These are phyloP conservation scores for Chaetoceros tenuissimus DNA, from an alignment of 108 stramenopile species.

Conservation along the genomic window DNA sequence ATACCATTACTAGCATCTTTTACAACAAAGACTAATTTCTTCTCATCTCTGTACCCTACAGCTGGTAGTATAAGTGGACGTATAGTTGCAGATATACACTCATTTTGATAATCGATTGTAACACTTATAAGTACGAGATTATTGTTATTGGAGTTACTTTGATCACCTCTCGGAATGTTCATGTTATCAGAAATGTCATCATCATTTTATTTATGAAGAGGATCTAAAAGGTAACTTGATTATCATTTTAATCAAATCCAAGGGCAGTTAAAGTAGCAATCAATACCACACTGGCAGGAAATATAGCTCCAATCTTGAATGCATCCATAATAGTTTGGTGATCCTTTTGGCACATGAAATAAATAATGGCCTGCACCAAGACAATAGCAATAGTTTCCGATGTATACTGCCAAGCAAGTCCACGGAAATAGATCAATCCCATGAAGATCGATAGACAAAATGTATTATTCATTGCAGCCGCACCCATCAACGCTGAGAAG, in stretches of 20 bases:
- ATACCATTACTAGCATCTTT: too few relatives aligned
- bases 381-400: conserved; percentile 94
- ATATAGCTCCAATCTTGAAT: conserved; percentile 53
- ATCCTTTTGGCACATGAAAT: conserved; percentile 29
- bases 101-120: too few relatives aligned
- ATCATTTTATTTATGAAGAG: too few relatives aligned
- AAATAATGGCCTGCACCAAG: conserved; percentile 80
- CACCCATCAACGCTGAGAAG: conserved; percentile 83
- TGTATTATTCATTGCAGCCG: conserved; percentile 98
- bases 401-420: conserved; percentile 93
- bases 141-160: too few relatives aligned
- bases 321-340: conserved; percentile 34
- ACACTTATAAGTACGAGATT: too few relatives aligned
- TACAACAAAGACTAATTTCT: too few relatives aligned
- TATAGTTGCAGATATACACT: too few relatives aligned
- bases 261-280: conserved; percentile 70
- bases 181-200: too few relatives aligned
- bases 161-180: too few relatives aligned
- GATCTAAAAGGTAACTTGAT: too few relatives aligned
- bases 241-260: conserved; percentile 60
- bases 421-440: conserved; percentile 83
- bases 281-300: conserved; percentile 77
- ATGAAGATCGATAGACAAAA: conserved; percentile 94
- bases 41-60: too few relatives aligned
- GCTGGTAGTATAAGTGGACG: too few relatives aligned